Base-by-base conservation (phyloP, 2,329 filamentous ascomycete species). In the Sclerotinia borealis region DNA sequence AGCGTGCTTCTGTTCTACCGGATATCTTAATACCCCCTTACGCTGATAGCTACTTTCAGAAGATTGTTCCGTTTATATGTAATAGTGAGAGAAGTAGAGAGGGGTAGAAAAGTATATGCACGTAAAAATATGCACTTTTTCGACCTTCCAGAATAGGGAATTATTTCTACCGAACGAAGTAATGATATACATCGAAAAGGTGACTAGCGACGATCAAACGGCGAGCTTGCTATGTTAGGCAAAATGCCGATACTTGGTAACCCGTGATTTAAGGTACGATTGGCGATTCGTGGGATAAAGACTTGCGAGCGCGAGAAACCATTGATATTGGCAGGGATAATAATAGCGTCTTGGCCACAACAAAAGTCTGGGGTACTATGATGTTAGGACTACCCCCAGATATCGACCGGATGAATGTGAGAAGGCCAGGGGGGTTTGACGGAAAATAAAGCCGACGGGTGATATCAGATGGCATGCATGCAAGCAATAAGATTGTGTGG, bases 261-360 rank as follows among this genome's bases (percentile, higher is more conserved):
- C 58, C 6, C 58, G 45, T 60, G 58, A 60, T 41, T 17, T 22
- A 51, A 51, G 58, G 36, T 39, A 25, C 56, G 45, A 15, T 37
- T 39, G 34, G 58, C 19, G 34, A 60, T 60, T 60, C 58, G 58
- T 60, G 58, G 58, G 45, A 60, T 31, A 56, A 56, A 31, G 19
- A 25, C 19, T 19, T 22, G 25, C 37, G 52, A 55, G 29, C 3
- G 25, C 37, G 52, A 55, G 29, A 1, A 55, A 41, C 19, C n/a
- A n/a, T 54, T n/a, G 37, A 55, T 55, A 41, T 27, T 54, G 36
- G n/a, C 51, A 55, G 36, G 51, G 51, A 17, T 29, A 13, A 17
- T 29, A 13, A 29, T 31, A 19, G 4, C 25, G 19, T 10, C 52
- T 56, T 22, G 37, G 52, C 52, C 15, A 56, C 37, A 43, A 17